A percentile compares a stretch with the other conserved stretches of the same genome.
phyloP scores from a whole-genome alignment of 2,329 filamentous ascomycete species.

The Clathrospora elynae region DNA sequence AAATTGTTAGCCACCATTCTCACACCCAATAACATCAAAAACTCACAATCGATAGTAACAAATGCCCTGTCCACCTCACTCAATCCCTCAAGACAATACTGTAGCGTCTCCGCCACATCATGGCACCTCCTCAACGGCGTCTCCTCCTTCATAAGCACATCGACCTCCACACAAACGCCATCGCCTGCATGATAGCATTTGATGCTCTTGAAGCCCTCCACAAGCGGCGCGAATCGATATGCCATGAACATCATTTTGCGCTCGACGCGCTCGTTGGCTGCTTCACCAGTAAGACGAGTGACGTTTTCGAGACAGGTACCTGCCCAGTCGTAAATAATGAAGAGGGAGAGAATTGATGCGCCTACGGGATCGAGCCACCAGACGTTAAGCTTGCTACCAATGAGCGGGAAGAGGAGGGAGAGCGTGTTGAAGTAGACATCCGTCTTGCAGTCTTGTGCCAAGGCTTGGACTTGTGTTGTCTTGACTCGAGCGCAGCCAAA shows the following conservation, averaged over 20 bases:
- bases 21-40: background rate
- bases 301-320: slow-evolving; percentile 66
- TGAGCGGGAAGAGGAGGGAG: slow-evolving; percentile 65
- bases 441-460: slow-evolving; percentile 66
- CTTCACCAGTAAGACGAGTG: slow-evolving; percentile 63
- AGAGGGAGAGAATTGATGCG: slow-evolving; percentile 66
- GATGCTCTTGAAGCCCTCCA: slow-evolving; percentile 60
- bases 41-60: slow-evolving; percentile 58
- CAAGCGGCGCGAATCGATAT: slow-evolving; percentile 61
- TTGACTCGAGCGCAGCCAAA: slow-evolving; percentile 64
- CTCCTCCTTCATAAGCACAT: slow-evolving; percentile 62
- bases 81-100: slow-evolving; percentile 64
- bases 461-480: slow-evolving; percentile 67
- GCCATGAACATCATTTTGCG: slow-evolving; percentile 66
- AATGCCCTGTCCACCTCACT: slow-evolving; percentile 60
- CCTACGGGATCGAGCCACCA: slow-evolving; percentile 73
- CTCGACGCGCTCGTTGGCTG: slow-evolving; percentile 57
- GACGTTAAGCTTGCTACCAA: slow-evolving; percentile 62
- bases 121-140: slow-evolving; percentile 60
- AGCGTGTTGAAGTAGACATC: slow-evolving; percentile 69
- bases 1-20: slow-evolving; percentile 9
- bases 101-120: slow-evolving; percentile 66
- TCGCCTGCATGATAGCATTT: slow-evolving; percentile 67
- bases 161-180: slow-evolving; percentile 66
- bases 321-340: slow-evolving; percentile 72